Base-by-base conservation (phyloP, 192 early-diverging fungal genomes). In the Nowakowskiella sp. region DNA sequence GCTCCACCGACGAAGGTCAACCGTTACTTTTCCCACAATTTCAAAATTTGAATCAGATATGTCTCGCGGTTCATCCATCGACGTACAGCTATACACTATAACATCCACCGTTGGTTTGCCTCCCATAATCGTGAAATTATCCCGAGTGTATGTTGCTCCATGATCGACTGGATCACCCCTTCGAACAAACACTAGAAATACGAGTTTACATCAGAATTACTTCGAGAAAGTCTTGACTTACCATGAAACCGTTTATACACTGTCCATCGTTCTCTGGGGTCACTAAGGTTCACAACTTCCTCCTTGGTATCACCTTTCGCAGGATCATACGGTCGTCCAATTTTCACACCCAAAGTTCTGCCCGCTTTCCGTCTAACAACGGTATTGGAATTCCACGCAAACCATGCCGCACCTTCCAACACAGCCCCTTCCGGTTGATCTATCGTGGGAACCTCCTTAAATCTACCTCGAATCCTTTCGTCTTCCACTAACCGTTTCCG, bases 401-500 rank as follows among this genome's bases (percentile, higher is more conserved):
- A 51, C 36, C 49, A 26, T 10, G 27, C 49, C 6, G 49, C 49
- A n/a, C 45, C 45, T 9, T 16, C 16, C 25, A 46, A 9, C 45
- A 46, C 45, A 9, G 45, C 45, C 10, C 25, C 8, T n/a, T 46
- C 45, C 25, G 45, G 45, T 28, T 8, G n/a, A 9, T 9, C 25
- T 8, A 8, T 8, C 49, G 27, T 26, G 27, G 33, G 49, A 23
- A 51, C 49, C 10, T 36, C 49, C 8, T 10, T 36, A 19, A 8
- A 9, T 21, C 49, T 10, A 10, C 22, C 49, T 7, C 49, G 49
- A 1, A 51, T 29, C 8, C 8, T 22, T 3, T 21, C 33, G 49
- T 51, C 49, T n/a, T 8, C 9, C 49, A 36, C 9, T 10, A 51
- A 8, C 10, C 9, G 33, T 36, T 21, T 10, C 9, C 27, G 25